Evolutionary conservation across 2,329 filamentous ascomycete genomes (phyloP), one percentile per base, ranked within the genome.

Genomic region (Periglandula ipomoeae): DNA sequence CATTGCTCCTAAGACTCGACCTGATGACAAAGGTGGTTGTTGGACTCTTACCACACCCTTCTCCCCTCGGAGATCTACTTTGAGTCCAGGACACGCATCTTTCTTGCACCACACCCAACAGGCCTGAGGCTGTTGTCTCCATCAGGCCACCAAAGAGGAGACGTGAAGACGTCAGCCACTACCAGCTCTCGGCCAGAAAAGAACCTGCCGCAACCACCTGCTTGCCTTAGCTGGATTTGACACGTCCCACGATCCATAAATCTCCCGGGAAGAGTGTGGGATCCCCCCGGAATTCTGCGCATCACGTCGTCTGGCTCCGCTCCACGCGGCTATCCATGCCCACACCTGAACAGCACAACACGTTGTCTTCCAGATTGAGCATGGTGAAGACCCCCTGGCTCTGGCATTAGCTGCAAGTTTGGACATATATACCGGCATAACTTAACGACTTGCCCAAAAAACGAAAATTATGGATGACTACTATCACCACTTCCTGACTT

Each of bases 401-500:
- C 32, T 44, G 32, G 44, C 42, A 35, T 37, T 46, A 43, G 43
- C 44, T 49, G 39, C 44, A 49, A 35, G 30, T 38, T 40, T 51
- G 27, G 49, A 47, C 40, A 22, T 50, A 49, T 51, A 44, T 51
- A 10, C 38, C 27, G 32, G 39, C 40, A 32, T 48, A 44, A 23
- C 19, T 47, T 37, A 26, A 37, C n/a, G 20, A 22, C 19, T 8
- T 32, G 24, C 13, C 32, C 19, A 52, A 45, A 44, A 44, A 22
- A 13, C 5, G n/a, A 17, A 17, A 24, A 23, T 53, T 50, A 81
- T 81, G 77, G 72, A 71, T 59, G 75, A 78, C 54, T 77, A 76
- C 58, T 79, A 80, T 55, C 73, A 75, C 45, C 71, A 74, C 53
- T 78, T 79, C 56, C 65, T 79, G 48, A 70, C 74, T 55, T 74